Conservation (phyloP, 352 stramenopile species). For the Aphanomyces astaci region DNA sequence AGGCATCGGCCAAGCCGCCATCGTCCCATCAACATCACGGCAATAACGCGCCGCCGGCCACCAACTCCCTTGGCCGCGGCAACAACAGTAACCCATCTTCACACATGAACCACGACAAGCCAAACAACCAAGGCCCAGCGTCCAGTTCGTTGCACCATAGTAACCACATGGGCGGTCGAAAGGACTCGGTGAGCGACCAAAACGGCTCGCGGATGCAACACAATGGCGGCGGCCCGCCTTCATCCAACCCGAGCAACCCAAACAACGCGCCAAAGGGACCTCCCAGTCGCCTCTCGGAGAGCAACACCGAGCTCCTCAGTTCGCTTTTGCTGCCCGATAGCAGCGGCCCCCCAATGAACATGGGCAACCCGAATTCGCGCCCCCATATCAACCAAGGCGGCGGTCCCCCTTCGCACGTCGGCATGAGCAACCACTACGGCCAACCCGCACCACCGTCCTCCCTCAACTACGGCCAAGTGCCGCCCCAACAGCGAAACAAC, state of each 20-base stretch:
- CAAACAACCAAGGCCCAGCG: constrained; percentile 26
- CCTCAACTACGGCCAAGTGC: background rate
- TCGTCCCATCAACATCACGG: background rate
- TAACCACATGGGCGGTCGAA: background rate
- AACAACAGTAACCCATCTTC: constrained; percentile 20
- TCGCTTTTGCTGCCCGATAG: constrained; percentile 10
- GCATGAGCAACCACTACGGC: constrained; percentile 12
- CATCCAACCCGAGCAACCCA: background rate
- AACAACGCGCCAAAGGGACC: constrained; percentile 3
- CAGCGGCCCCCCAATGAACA: background rate
- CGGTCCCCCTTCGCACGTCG: background rate
- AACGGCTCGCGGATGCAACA: background rate
- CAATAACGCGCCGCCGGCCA: constrained; percentile 24
- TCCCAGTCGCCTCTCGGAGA: constrained; percentile 3
- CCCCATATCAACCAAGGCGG: constrained; percentile 15
- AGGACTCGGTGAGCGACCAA: constrained; percentile 4
- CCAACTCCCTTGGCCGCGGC: constrained; percentile 1
- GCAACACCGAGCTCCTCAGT: constrained; percentile 4
- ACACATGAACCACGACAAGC: constrained; percentile 33
- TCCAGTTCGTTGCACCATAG: constrained; percentile 14
- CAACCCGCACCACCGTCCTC: constrained; percentile 2
- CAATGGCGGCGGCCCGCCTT: background rate
- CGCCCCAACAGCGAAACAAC: background rate
- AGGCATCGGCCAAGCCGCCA: constrained; percentile 28
- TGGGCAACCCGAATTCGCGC: background rate